Conservation (phyloP, 306 rosid genomes). For the Hippophae tibetana region DNA sequence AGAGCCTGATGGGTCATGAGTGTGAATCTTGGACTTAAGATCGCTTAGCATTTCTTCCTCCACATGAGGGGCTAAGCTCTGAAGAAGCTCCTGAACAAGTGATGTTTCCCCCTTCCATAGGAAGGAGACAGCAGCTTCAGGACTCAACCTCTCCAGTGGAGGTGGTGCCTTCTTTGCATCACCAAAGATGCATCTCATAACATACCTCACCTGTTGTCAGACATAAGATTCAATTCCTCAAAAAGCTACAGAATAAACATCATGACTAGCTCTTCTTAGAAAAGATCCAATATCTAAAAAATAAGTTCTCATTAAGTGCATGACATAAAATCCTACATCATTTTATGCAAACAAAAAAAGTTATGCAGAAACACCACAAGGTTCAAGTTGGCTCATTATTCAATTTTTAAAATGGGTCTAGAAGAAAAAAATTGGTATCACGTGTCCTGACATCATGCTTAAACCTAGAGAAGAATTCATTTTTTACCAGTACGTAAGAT, state of each 20-base stretch:
- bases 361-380: too few species aligned
- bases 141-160: slow-evolving; percentile 83
- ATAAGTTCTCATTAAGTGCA: too few species aligned
- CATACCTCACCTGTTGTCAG: slow-evolving; percentile 76
- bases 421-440: too few species aligned
- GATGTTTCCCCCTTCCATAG: slow-evolving; percentile 97
- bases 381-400: too few species aligned
- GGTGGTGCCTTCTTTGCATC: slow-evolving; percentile 93
- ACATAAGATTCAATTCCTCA: slow-evolving; percentile 15
- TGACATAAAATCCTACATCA: too few species aligned
- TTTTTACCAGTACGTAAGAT: too few species aligned
- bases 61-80: slow-evolving; percentile 57
- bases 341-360: too few species aligned
- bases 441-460: too few species aligned
- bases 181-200: slow-evolving; percentile 80
- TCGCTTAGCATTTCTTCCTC: slow-evolving; percentile 57
- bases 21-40: slow-evolving; percentile 53
- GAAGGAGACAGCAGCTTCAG: slow-evolving; percentile 58
- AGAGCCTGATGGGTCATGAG: slow-evolving; percentile 59
- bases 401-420: too few species aligned
- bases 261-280: neutral
- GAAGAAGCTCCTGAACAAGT: slow-evolving; percentile 82
- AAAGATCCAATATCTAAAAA: neutral
- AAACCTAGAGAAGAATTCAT: too few species aligned
- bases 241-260: slow-evolving; percentile 13